These are phyloP conservation scores for Paulownia fortunei DNA, from an alignment of 257 asterid species.

Conservation along the genomic window DNA sequence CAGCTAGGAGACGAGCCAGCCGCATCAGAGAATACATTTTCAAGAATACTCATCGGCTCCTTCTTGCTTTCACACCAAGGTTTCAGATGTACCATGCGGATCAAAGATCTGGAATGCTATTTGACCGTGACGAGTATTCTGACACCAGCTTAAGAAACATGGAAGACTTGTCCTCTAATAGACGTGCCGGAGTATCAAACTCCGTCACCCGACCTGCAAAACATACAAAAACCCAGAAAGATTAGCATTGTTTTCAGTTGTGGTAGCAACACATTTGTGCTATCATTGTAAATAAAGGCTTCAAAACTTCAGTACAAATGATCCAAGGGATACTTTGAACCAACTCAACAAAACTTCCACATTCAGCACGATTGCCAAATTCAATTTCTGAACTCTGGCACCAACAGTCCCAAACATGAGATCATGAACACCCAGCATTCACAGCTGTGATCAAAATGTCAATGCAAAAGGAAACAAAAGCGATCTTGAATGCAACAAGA, in stretches of 20 bases:
- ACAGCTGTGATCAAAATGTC: not conserved
- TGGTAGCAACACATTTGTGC: too few species aligned
- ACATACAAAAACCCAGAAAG: not conserved
- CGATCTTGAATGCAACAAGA: too few species aligned
- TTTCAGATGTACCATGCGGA: not conserved
- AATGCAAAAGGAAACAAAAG: not conserved
- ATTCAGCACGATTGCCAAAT: too few species aligned
- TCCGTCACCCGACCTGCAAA: conserved; percentile 94
- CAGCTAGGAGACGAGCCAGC: not conserved
- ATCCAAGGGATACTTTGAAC: too few species aligned
- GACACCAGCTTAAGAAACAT: conserved; percentile 95
- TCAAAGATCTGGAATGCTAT: conserved; percentile 57
- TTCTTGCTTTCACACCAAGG: conserved; percentile 4
- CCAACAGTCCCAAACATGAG: not conserved
- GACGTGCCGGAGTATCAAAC: conserved; percentile 84
- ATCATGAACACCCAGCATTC: not conserved
- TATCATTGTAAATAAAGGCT: not conserved
- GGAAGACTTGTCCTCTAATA: conserved; percentile 91
- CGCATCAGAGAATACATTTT: conserved; percentile 14
- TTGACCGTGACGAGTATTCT: conserved; percentile 88
- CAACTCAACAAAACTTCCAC: too few species aligned
- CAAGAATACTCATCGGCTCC: not conserved
- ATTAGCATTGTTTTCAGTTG: not conserved
- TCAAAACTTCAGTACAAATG: too few species aligned
- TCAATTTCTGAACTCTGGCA: too few species aligned